Base-by-base conservation (phyloP, 2,329 filamentous ascomycete genomes). In the Arthroderma sp. region DNA sequence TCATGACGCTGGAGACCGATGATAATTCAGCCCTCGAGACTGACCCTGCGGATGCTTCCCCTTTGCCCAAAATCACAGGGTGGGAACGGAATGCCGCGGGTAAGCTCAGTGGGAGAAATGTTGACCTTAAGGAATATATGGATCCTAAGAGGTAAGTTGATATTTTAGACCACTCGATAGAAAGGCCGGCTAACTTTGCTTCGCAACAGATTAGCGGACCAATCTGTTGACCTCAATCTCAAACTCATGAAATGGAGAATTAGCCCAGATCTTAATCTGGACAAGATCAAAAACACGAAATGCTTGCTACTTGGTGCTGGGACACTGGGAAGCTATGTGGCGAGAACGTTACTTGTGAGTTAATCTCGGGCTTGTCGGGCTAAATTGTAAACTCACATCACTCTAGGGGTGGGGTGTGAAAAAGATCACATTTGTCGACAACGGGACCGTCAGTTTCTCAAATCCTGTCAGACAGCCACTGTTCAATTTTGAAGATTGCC, bases 191-290 rank as follows among this genome's bases (percentile, higher is more conserved):
- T 8, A 42, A n/a, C 30, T 15, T 32, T 4, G 15, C 15, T 29
- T 37, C 15, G 4, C 9, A 22, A 29, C 45, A 69, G 70, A 54
- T 71, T 96, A 11, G 91, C 91, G 22, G 88, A 96, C 59, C 87
- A 94, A 60, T 87, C 88, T 0, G 89, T 96, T 6, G 91, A 98
- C 58, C 73, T 98, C 47, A 98, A 98, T 58, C 72, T 96, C 48
- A 96, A 96, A 66, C 74, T 98, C 47, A 98, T 98, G 81, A 98
- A 95, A 67, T 98, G 91, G 91, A 81, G 91, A 34, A 86, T 98
- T 56, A 86, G 87, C 5, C 91, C 91, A 0, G 80, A 81, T 42
- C 74, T 98, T 36, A 76, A 96, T 59, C 75, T 98, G 6, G 87
- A 95, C 29, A 76, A 77, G 29, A 88, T 96, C 59, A 95, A 94